Percentiles rank a stretch among this genome's conserved stretches.
Evolutionary conservation across 768 basidiomycete species (phyloP).

Genomic region (Boletus reticuloceps): DNA sequence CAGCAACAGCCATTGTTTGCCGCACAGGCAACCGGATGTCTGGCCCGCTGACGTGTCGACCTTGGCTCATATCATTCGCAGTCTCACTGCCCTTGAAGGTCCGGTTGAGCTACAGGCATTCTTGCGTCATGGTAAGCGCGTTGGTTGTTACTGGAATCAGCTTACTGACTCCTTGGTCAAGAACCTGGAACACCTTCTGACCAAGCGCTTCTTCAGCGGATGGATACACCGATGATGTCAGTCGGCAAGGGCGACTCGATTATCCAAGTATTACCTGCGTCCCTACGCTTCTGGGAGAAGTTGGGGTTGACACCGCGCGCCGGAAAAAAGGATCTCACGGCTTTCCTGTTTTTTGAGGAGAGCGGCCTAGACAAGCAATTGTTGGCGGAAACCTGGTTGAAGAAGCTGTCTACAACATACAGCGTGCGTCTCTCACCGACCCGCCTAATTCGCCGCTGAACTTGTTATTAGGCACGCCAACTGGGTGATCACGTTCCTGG

Average conservation of each 20-base stretch:
- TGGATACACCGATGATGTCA: slow-evolving; percentile 58
- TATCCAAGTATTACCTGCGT: slow-evolving; percentile 67
- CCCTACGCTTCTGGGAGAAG: slow-evolving; percentile 84
- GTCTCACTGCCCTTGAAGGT: slow-evolving; percentile 37
- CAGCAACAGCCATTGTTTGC: slow-evolving; percentile 24
- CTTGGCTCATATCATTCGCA: slow-evolving; percentile 37
- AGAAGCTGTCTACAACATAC: slow-evolving; percentile 51
- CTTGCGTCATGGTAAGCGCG: slow-evolving; percentile 38
- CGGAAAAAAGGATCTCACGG: slow-evolving; percentile 68
- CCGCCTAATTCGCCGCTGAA: slow-evolving; percentile 11
- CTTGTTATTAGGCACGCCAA: slow-evolving; percentile 49
- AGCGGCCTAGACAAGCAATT: slow-evolving; percentile 44
- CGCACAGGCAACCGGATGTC: slow-evolving; percentile 33
- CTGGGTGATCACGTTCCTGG: slow-evolving; percentile 59
- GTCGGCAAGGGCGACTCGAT: slow-evolving; percentile 67
- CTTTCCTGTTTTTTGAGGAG: slow-evolving; percentile 69
- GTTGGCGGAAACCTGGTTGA: slow-evolving; percentile 60
- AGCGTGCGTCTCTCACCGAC: slow-evolving; percentile 42
- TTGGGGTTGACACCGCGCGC: slow-evolving; percentile 68
- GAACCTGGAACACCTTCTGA: slow-evolving; percentile 1
- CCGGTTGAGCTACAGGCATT: slow-evolving; percentile 44
- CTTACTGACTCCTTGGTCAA: slow-evolving; percentile 2
- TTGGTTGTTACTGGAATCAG: background rate
- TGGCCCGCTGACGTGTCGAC: slow-evolving; percentile 59
- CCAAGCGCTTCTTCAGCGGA: slow-evolving; percentile 21